Conservation (phyloP, 2,329 filamentous ascomycete species). For the Xylaria sp. region DNA sequence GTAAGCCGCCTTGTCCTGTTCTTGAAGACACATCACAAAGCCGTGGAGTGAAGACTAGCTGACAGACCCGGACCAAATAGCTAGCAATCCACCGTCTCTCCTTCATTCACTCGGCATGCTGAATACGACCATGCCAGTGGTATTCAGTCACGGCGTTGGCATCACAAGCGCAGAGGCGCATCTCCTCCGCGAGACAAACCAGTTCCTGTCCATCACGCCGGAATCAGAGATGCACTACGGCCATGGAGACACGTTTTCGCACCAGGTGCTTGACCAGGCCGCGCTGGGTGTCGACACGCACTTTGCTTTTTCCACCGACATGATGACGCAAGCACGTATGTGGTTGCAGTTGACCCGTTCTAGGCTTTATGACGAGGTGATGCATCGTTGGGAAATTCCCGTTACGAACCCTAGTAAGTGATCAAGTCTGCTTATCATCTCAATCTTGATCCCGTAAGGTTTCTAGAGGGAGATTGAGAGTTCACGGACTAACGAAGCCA, state of each 20-base stretch:
- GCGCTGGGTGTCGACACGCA: slow-evolving; percentile 51
- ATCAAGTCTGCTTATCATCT: background rate
- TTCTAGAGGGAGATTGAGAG: background rate
- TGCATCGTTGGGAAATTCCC: slow-evolving; percentile 40
- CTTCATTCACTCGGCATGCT: slow-evolving; percentile 36
- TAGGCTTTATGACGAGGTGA: slow-evolving; percentile 35
- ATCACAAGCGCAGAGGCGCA: slow-evolving; percentile 36
- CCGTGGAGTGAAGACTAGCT: background rate
- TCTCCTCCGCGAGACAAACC: slow-evolving; percentile 44
- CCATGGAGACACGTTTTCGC: slow-evolving; percentile 42
- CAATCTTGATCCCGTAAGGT: no score
- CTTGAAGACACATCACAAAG: background rate
- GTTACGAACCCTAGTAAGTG: slow-evolving; percentile 38
- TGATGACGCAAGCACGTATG: slow-evolving; percentile 47
- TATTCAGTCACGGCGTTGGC: slow-evolving; percentile 49
- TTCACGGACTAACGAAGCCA: background rate
- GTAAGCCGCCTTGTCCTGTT: slow-evolving; percentile 24
- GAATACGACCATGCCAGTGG: slow-evolving; percentile 41
- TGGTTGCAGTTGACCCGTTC: slow-evolving; percentile 47
- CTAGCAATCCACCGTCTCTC: slow-evolving; percentile 37
- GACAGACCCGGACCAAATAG: background rate
- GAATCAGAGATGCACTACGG: slow-evolving; percentile 57
- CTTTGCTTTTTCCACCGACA: slow-evolving; percentile 47
- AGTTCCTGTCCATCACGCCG: slow-evolving; percentile 52
- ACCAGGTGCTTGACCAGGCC: slow-evolving; percentile 45